phyloP scores from a whole-genome alignment of 2,329 filamentous ascomycete genomes.

The Neobulgaria alba region DNA sequence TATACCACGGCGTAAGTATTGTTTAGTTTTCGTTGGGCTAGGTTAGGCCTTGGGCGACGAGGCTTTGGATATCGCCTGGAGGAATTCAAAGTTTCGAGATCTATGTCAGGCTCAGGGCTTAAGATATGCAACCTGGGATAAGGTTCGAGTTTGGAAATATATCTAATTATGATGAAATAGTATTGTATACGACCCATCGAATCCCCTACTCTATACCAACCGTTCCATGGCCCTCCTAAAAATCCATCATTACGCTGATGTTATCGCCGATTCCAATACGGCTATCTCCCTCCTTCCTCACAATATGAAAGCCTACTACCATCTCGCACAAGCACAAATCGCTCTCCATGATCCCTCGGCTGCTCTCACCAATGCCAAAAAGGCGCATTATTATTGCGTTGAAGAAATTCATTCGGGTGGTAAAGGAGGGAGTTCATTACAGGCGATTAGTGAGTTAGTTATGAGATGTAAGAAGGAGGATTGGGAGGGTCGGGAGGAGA shows the following conservation, averaged over 20 bases:
- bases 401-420: slow-evolving; percentile 56
- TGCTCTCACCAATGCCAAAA: slow-evolving; percentile 60
- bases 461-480: slow-evolving; percentile 75
- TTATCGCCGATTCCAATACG: slow-evolving; percentile 66
- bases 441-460: slow-evolving; percentile 64
- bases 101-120: no score
- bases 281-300: slow-evolving; percentile 46
- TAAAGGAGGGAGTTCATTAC: slow-evolving; percentile 67
- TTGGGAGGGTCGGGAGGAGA: slow-evolving; percentile 68
- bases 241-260: slow-evolving; percentile 63
- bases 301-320: slow-evolving; percentile 73
- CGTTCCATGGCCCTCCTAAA: slow-evolving; percentile 76
- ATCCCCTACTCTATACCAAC: slow-evolving; percentile 80
- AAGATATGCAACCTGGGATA: no score
- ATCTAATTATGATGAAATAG: slow-evolving; percentile 32
- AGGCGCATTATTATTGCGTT: slow-evolving; percentile 65
- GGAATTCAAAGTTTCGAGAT: no score
- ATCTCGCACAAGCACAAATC: slow-evolving; percentile 78
- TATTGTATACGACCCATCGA: slow-evolving; percentile 68
- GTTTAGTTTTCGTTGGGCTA: no score
- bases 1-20: slow-evolving; percentile 61
- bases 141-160: no score
- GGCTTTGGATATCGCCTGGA: no score
- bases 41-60: no score
- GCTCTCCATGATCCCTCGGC: slow-evolving; percentile 62